These are phyloP conservation scores for Planoprotostelium fungivorum DNA, from an alignment of 78 protist genomes.

Conservation along the genomic window DNA sequence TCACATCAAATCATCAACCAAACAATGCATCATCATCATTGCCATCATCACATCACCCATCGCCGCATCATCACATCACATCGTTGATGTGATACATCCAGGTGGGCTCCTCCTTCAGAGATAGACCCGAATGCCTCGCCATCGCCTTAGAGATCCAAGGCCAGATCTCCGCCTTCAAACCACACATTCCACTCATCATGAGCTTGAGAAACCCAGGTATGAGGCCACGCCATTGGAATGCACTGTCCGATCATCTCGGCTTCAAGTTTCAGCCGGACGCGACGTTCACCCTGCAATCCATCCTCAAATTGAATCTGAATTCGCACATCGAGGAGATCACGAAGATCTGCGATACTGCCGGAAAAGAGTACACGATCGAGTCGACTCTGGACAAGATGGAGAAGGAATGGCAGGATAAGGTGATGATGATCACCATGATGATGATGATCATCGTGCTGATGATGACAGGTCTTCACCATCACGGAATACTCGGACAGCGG, in stretches of 20 bases:
- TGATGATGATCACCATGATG: not conserved
- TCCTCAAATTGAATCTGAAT: constrained; percentile 25
- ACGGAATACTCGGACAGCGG: constrained; percentile 41
- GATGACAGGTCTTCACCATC: constrained; percentile 16
- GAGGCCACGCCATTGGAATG: constrained; percentile 82
- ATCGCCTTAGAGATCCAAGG: constrained; percentile 29
- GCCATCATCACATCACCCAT: too few species aligned
- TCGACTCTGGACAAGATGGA: constrained; percentile 60
- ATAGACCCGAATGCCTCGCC: constrained; percentile 11
- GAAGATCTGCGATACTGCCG: constrained; percentile 53
- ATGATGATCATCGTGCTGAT: not conserved
- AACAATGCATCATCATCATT: too few species aligned
- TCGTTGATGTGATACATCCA: too few species aligned
- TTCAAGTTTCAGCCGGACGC: constrained; percentile 5
- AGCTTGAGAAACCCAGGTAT: constrained; percentile 72
- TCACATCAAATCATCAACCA: too few species aligned
- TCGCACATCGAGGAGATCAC: constrained; percentile 18
- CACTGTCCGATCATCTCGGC: constrained; percentile 21
- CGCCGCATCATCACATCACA: too few species aligned
- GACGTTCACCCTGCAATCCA: not conserved
- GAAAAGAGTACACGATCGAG: constrained; percentile 76
- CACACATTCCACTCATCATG: constrained; percentile 52
- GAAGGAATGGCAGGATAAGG: constrained; percentile 40
- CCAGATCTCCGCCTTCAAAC: constrained; percentile 33
- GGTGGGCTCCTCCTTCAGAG: not conserved